Evolutionary conservation across 495 filamentous ascomycete species (phyloP).

Genomic region (Neurospora sublineolata): DNA sequence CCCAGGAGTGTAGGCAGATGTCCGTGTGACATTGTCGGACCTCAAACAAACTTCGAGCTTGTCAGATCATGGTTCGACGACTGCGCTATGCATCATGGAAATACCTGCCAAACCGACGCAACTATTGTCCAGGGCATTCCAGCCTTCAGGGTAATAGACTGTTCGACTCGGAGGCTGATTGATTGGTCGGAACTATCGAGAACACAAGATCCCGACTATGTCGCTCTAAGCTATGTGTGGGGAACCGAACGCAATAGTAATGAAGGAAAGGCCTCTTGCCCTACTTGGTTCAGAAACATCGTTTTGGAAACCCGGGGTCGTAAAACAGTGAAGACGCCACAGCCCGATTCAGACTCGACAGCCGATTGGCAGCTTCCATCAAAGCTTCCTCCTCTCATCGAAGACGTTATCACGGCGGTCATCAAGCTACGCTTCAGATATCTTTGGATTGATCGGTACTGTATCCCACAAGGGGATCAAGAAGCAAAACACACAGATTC

Average conservation of each 20-base stretch:
- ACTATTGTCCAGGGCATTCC: background rate
- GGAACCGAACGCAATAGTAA: background rate
- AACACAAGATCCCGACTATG: background rate
- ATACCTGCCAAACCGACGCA: background rate
- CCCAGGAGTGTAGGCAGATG: too few species aligned
- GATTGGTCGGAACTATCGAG: background rate
- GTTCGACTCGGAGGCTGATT: background rate
- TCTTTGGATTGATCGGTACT: background rate
- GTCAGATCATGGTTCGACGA: background rate
- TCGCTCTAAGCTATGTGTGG: background rate
- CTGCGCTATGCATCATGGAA: background rate
- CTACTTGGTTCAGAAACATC: too few species aligned
- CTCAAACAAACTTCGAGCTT: background rate
- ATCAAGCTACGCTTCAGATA: background rate
- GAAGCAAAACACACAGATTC: background rate
- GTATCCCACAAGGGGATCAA: background rate
- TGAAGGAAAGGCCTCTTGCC: background rate
- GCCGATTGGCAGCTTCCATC: background rate
- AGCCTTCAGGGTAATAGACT: background rate
- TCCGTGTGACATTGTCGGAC: background rate
- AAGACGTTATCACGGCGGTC: background rate
- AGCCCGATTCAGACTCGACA: slow-evolving; percentile 7
- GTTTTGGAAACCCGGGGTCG: too few species aligned
- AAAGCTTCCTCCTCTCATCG: background rate
- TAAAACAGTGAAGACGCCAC: too few species aligned